Conservation (phyloP, 257 asterid genomes). For the Salvia hispanica region DNA sequence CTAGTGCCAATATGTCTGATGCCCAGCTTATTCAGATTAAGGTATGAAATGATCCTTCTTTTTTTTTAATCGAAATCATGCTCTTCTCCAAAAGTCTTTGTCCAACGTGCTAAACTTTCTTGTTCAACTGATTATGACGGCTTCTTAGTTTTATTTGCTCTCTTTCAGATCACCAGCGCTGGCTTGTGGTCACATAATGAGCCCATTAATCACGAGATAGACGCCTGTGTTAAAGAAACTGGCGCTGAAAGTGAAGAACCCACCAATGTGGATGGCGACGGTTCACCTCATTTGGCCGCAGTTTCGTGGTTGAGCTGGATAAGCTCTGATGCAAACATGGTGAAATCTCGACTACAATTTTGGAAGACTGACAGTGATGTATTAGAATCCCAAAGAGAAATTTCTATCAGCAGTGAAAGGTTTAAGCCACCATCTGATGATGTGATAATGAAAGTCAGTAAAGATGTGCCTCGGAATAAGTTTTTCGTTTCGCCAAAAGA, state of each 20-base stretch:
- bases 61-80: not conserved
- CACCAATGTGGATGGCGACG: slow-evolving; percentile 48
- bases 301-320: slow-evolving; percentile 76
- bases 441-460: slow-evolving; percentile 47
- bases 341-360: slow-evolving; percentile 47
- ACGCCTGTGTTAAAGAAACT: slow-evolving; percentile 35
- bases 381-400: slow-evolving; percentile 61
- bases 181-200: slow-evolving; percentile 80
- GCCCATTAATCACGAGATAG: slow-evolving; percentile 35
- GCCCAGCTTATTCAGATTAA: slow-evolving; percentile 86
- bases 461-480: slow-evolving; percentile 56
- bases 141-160: slow-evolving; percentile 23
- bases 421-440: slow-evolving; percentile 48
- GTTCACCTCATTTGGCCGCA: slow-evolving; percentile 40
- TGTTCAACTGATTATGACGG: slow-evolving; percentile 17
- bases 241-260: slow-evolving; percentile 36
- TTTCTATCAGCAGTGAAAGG: slow-evolving; percentile 43
- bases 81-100: slow-evolving; percentile 17
- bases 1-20: slow-evolving; percentile 54
- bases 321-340: slow-evolving; percentile 49
- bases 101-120: not conserved
- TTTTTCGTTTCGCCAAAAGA: slow-evolving; percentile 72
- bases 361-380: slow-evolving; percentile 50
- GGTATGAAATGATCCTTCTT: slow-evolving; percentile 44
- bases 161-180: slow-evolving; percentile 78